Base-by-base conservation (phyloP, 192 early-diverging fungal species). In the Kickxella alabastrina region DNA sequence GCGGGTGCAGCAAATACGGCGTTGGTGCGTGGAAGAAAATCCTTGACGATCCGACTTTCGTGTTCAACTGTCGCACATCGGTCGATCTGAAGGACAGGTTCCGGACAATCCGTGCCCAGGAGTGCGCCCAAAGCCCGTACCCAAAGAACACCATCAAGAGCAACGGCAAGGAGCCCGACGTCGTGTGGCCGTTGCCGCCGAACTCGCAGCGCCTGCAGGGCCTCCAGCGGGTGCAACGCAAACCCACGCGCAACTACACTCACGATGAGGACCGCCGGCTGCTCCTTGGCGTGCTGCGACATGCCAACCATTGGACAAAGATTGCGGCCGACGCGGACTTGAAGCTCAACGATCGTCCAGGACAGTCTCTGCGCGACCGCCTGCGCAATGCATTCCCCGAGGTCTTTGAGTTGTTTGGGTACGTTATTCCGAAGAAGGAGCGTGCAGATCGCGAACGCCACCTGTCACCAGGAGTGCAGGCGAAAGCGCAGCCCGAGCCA, bases 1-100 rank as follows among this genome's bases (percentile, higher is more conserved):
- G 54, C 10, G 74, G 74, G 0, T 77, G 74, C 47, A 52, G 51
- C 46, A 69, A 70, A 23, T 70, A 77, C 41, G 74, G 74, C 0
- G 66, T 77, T 4, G 74, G 74, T 0, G 74, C 74, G 19, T 77
- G 74, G 74, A 77, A 77, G 55, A 77, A 66, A 34, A 77, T 77
- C 3, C 54, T 77, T 14, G 68, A 70, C 42, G 74, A 77, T 21
- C 43, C 74, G 12, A 49, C 18, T 3, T 77, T 77, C 28, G 42
- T 42, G 15, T 77, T 77, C 32, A 70, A 77, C 68, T 71, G 40
- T 51, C 63, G 74, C 21, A 77, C 74, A 18, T 77, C 74, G 0
- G 74, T 77, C 1, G 74, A 77, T 24, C 54, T 77, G 29, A 77
- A 77, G 40, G 74, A 77, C 35, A 61, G 74, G 3, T 77, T 77